phyloP scores from a whole-genome alignment of 179 eudicot species.

The Beta corolliflora region DNA sequence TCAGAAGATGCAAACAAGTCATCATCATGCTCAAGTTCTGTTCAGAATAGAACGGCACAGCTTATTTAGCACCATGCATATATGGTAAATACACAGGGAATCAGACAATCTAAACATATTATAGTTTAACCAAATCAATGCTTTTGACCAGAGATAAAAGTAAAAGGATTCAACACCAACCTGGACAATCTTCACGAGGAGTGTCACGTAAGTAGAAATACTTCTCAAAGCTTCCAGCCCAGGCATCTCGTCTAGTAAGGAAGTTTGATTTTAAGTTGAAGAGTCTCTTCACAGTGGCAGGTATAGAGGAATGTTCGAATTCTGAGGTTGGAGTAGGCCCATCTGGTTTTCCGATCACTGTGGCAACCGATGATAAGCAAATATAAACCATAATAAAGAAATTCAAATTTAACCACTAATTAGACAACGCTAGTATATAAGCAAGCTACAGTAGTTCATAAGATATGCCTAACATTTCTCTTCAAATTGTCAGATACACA shows the following conservation, averaged over 20 bases:
- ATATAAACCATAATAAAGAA: background rate
- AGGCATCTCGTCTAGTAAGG: conserved; percentile 92
- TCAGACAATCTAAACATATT: background rate
- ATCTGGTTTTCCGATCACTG: conserved; percentile 84
- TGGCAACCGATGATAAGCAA: conserved; percentile 28
- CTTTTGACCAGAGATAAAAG: conserved; percentile 14
- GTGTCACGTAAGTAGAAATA: conserved; percentile 70
- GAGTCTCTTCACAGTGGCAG: conserved; percentile 95
- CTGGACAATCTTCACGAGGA: conserved; percentile 98
- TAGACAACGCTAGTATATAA: background rate
- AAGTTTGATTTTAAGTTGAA: conserved; percentile 83
- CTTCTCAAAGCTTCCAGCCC: conserved; percentile 97
- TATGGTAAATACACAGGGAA: background rate
- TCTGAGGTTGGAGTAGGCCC: conserved; percentile 88
- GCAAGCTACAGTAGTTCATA: background rate
- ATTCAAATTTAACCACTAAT: background rate
- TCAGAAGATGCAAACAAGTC: conserved; percentile 6
- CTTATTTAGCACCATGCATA: background rate
- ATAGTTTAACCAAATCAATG: background rate
- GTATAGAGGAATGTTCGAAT: conserved; percentile 92
- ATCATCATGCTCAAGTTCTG: conserved; percentile 1
- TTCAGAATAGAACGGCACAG: background rate
- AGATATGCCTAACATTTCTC: background rate
- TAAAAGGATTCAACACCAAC: conserved; percentile 36
- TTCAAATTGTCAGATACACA: background rate